Evolutionary conservation across 2,329 filamentous ascomycete species (phyloP), one percentile per base, ranked within the genome.

Genomic region (Neonectria neomacrospora): DNA sequence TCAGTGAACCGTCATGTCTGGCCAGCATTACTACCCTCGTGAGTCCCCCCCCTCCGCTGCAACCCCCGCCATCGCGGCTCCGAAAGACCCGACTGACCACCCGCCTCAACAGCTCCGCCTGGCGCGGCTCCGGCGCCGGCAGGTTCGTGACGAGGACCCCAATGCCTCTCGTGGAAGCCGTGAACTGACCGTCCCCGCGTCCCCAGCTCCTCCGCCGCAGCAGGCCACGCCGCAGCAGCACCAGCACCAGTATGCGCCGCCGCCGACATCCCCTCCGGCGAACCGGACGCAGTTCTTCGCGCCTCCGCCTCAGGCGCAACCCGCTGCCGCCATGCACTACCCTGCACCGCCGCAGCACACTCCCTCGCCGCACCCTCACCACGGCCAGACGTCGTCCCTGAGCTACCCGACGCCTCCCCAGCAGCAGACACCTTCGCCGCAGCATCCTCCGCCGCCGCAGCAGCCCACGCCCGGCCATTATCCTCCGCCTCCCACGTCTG

Each of bases 11-110:
- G 56, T 65, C 64, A 83, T 84, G 79, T 80, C 81, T 61, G 74
- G 73, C 56, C 76, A 76, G 54, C 79, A 80, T 59, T 85, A 80
- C 68, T 84, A 84, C 71, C 82, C 83, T 64, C 83, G 82, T 84
- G 74, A 72, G 81, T 75, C 45, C 47, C 48, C 42, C 53, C 60
- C 39, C 10, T 41, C 41, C 30, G 47, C 28, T 45, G 30, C 53
- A 22, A 14, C 28, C 44, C 44, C 26, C 45, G 45, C 45, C 45
- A 30, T 48, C 34, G 18, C 54, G 39, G 37, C 59, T 51, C 62
- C 58, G 60, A 59, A 47, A 37, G 48, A 50, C 44, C 39, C 55
- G 54, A 32, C 70, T 72, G 56, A 72, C 68, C n/a, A 65, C 66
- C 55, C 59, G 44, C 56, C 66, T 65, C 52, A 63, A 26, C 63